Evolutionary conservation across 1,139 yeast species (phyloP), one percentile per base, ranked within the genome.

Genomic region (Kurtzmaniella quercitrusa): DNA sequence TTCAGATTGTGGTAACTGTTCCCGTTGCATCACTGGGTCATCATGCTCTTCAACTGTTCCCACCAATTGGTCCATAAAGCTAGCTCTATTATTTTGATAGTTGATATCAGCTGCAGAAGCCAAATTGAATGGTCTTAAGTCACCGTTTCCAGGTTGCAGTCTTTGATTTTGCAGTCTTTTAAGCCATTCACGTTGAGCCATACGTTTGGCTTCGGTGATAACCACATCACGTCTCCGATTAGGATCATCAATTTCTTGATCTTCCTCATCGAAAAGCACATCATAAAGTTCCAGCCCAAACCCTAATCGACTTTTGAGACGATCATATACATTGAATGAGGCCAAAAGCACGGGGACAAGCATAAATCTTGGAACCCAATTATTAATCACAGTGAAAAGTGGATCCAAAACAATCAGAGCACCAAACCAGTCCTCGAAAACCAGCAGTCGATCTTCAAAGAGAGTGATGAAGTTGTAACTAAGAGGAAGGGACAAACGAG

Each of bases 401-500:
- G 89, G 85, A 34, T 42, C 45, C 46, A 87, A 65, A 52, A 85
- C 85, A 55, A 88, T 83, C 17, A 87, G 82, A 50, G 77, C 73
- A 16, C 95, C 95, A 48, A 84, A 74, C 70, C 91, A 86, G 41
- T 63, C 59, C 52, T 78, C 81, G 54, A 78, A 78, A 8, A 66
- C 52, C 44, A 78, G 73, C 14, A 57, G 55, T 14, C 79, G 57
- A 20, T 77, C 68, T 11, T 80, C 71, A 47, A 84, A 72, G 41
- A 88, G 66, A 33, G 87, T 85, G 45, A 87, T 62, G 57, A 85
- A 88, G 60, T 88, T 88, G 64, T 85, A 88, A 30, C 88, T 80
- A 49, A 88, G 68, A 3, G 96, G 96, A 12, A 88, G 82, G 0
- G 95, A 85, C 56, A 88, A 68, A 50, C 96, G 79, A 42, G 93